phyloP scores from a whole-genome alignment of 768 basidiomycete species.

The Boletus rubroflammeus region DNA sequence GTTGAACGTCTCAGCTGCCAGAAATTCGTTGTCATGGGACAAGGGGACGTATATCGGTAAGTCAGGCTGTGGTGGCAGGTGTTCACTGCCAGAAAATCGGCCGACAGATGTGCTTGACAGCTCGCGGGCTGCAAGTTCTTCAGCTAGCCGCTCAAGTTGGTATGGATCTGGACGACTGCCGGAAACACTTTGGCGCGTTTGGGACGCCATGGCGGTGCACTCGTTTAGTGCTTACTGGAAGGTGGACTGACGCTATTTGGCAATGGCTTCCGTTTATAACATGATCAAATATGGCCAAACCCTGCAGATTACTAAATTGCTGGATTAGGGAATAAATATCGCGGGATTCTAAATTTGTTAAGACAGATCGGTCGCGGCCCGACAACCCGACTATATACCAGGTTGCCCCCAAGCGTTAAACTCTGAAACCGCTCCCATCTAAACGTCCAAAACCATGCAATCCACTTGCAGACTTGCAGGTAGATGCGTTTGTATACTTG shows the following conservation, averaged over 20 bases:
- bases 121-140: slow-evolving; percentile 64
- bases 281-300: slow-evolving; percentile 17
- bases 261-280: slow-evolving; percentile 25
- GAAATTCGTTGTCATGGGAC: slow-evolving; percentile 73
- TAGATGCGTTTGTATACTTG: not conserved
- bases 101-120: slow-evolving; percentile 19
- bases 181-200: slow-evolving; percentile 13
- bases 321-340: not conserved
- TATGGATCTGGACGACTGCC: slow-evolving; percentile 46
- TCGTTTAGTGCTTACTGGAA: not conserved
- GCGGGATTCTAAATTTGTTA: no score
- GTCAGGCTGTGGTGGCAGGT: slow-evolving; percentile 33
- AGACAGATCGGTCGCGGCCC: no score
- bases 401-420: no score
- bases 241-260: slow-evolving; percentile 14
- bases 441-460: not conserved
- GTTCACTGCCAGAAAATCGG: slow-evolving; percentile 8
- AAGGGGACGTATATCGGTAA: slow-evolving; percentile 69
- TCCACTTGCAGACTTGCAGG: not conserved
- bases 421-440: not conserved
- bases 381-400: no score
- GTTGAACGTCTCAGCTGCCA: slow-evolving; percentile 67
- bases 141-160: slow-evolving; percentile 67
- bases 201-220: slow-evolving; percentile 15
- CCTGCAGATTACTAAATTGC: not conserved